Evolutionary conservation across 306 rosid genomes (phyloP).

Genomic region (Citrullus colocynthis): DNA sequence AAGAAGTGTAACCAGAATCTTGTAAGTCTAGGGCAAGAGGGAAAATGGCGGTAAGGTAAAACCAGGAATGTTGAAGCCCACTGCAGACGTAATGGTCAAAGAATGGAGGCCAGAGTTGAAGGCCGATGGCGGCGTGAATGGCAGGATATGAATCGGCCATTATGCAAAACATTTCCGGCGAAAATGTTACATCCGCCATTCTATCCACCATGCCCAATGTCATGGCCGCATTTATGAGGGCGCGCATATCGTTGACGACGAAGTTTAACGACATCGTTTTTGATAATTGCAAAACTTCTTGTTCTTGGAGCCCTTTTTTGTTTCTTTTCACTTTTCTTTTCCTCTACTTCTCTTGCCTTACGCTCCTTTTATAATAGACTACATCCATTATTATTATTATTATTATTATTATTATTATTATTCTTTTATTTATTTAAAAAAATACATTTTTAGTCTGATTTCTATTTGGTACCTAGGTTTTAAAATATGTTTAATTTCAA

Average conservation of each 20-base stretch:
- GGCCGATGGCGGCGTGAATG: not conserved
- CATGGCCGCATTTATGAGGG: not conserved
- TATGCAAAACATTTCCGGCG: not conserved
- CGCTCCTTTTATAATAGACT: too few species aligned
- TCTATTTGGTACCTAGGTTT: too few species aligned
- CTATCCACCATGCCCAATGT: not conserved
- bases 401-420: too few species aligned
- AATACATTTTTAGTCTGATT: too few species aligned
- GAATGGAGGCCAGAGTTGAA: not conserved
- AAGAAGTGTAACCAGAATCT: not conserved
- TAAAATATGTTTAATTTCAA: too few species aligned
- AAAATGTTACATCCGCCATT: not conserved
- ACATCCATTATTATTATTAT: too few species aligned
- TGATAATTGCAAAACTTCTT: too few species aligned
- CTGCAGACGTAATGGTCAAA: not conserved
- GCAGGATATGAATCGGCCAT: not conserved
- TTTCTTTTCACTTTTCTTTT: too few species aligned
- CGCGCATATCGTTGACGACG: not conserved
- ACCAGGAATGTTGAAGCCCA: not conserved
- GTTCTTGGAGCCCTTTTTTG: too few species aligned
- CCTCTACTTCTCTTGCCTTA: too few species aligned
- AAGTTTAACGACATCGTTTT: too few species aligned
- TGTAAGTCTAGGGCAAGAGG: not conserved
- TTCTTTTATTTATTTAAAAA: too few species aligned
- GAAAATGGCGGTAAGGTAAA: not conserved